phyloP scores from a whole-genome alignment of 139 green algal genomes.

The Tetradesmus obliquus region DNA sequence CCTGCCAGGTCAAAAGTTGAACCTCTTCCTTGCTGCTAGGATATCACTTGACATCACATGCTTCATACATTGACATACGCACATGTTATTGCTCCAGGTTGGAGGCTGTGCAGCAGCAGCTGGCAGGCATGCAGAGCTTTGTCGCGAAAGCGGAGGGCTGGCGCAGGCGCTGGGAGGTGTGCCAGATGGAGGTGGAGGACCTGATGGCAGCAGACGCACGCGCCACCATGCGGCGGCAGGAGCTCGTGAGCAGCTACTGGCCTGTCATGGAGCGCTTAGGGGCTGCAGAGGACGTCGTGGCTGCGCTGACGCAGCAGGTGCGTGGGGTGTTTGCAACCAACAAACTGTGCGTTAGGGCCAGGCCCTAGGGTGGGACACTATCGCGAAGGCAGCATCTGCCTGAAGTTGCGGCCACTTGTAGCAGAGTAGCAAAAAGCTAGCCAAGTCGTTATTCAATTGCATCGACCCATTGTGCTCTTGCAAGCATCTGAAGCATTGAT shows the following conservation, averaged over 20 bases:
- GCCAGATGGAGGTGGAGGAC: conserved; percentile 38
- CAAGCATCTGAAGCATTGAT: too few relatives aligned
- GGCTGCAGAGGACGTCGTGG: conserved; percentile 45
- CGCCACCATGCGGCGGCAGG: conserved; percentile 14
- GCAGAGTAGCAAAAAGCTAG: too few relatives aligned
- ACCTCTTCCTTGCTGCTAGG: not conserved
- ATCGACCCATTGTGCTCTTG: not conserved
- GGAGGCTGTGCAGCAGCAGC: conserved; percentile 10
- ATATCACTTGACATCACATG: not conserved
- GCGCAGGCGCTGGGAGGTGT: conserved; percentile 4
- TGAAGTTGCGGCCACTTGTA: too few relatives aligned
- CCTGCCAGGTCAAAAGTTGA: not conserved
- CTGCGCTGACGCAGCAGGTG: conserved; percentile 5
- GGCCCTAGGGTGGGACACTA: too few relatives aligned
- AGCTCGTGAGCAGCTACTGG: conserved; percentile 66
- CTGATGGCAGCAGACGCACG: conserved; percentile 6
- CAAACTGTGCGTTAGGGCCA: not conserved
- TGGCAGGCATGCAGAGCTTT: not conserved
- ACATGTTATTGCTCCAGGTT: not conserved
- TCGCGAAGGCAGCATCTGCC: too few relatives aligned
- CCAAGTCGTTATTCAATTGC: not conserved
- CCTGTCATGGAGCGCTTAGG: conserved; percentile 57
- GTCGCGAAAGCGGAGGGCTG: not conserved
- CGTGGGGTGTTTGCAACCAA: not conserved
- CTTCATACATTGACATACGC: too few relatives aligned